These are phyloP conservation scores for Hygrophoropsis aurantiaca DNA, from an alignment of 768 basidiomycete species.

Conservation along the genomic window DNA sequence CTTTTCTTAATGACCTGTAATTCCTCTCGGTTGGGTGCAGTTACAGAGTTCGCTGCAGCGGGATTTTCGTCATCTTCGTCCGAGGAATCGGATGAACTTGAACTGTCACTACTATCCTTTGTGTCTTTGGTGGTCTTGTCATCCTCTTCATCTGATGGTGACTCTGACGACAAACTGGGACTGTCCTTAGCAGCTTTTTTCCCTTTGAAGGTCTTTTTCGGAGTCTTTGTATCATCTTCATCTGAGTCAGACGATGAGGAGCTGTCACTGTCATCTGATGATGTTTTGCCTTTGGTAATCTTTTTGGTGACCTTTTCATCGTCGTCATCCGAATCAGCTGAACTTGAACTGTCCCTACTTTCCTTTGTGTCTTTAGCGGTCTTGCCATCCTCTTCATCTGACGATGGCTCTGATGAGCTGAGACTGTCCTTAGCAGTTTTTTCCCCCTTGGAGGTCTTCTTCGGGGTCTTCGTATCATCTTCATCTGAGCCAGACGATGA, in stretches of 20 bases:
- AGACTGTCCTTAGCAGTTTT: neutral
- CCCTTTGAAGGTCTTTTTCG: neutral
- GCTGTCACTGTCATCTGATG: neutral
- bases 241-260: neutral
- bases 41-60: neutral
- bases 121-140: slow-evolving; percentile 13
- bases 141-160: slow-evolving; percentile 26
- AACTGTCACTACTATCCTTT: slow-evolving; percentile 15
- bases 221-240: neutral
- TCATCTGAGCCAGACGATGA: neutral
- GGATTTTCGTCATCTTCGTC: too few species aligned
- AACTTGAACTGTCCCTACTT: slow-evolving; percentile 6
- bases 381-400: slow-evolving; percentile 28
- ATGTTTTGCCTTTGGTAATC: slow-evolving; percentile 4
- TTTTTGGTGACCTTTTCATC: neutral
- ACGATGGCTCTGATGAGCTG: neutral
- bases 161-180: slow-evolving; percentile 1
- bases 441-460: neutral
- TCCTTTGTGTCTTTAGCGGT: slow-evolving; percentile 7
- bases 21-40: slow-evolving; percentile 7
- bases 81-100: slow-evolving; percentile 18
- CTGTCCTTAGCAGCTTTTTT: neutral
- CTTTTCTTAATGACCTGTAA: slow-evolving; percentile 58
- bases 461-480: neutral
- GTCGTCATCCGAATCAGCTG: slow-evolving; percentile 21